These are phyloP conservation scores for Colletotrichum australisinense DNA, from an alignment of 2,329 filamentous ascomycete species.

Conservation along the genomic window DNA sequence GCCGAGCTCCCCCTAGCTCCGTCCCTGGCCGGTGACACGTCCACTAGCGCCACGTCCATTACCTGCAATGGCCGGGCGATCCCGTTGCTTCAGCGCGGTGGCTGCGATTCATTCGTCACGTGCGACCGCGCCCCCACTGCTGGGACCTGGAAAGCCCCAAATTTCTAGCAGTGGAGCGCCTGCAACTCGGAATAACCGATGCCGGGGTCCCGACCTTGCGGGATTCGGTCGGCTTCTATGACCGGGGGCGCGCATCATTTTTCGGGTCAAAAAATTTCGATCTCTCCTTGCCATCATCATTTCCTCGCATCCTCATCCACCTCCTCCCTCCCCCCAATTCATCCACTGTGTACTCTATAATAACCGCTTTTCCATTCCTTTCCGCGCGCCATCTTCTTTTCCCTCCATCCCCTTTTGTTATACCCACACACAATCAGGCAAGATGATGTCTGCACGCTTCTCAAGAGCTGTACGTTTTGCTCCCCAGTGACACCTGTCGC, in stretches of 20 bases:
- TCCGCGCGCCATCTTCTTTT: slow-evolving; percentile 34
- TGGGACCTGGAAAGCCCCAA: background rate
- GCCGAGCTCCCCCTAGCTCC: slow-evolving; percentile 18
- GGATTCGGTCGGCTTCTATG: slow-evolving; percentile 58
- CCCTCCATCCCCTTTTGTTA: slow-evolving; percentile 42
- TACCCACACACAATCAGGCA: slow-evolving; percentile 48
- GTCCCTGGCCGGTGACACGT: slow-evolving; percentile 4
- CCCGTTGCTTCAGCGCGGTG: slow-evolving; percentile 2
- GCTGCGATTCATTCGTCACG: slow-evolving; percentile 24
- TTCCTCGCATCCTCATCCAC: slow-evolving; percentile 24
- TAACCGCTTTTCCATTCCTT: slow-evolving; percentile 32
- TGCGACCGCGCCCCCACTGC: background rate
- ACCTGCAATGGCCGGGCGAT: slow-evolving; percentile 14
- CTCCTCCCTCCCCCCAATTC: slow-evolving; percentile 22
- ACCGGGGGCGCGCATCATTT: slow-evolving; percentile 47
- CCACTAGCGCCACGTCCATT: slow-evolving; percentile 3
- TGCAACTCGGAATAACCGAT: slow-evolving; percentile 20
- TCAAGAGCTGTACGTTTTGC: slow-evolving; percentile 75
- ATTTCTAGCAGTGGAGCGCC: background rate
- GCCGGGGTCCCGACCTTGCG: slow-evolving; percentile 39
- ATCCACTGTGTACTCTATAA: slow-evolving; percentile 36
- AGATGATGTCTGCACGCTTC: slow-evolving; percentile 79
- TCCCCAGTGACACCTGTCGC: slow-evolving; percentile 6
- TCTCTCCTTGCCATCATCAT: slow-evolving; percentile 39
- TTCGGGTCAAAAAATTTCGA: slow-evolving; percentile 52